Evolutionary conservation across 805 yeast genomes (phyloP), one percentile per base, ranked within the genome.

Genomic region (Kodamaea kaohsiungensis): DNA sequence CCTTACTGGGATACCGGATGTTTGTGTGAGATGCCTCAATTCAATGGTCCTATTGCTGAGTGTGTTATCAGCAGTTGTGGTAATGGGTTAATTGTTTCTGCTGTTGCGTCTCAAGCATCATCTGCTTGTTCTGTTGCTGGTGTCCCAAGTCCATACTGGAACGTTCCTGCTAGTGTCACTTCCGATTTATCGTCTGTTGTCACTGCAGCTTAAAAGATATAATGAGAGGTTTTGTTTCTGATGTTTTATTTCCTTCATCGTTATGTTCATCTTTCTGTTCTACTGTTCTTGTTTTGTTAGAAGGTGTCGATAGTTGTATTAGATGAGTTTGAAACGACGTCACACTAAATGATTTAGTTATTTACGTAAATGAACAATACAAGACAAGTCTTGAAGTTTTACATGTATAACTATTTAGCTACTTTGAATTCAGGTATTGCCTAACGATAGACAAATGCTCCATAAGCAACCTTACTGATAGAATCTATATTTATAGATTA

Each of bases 1-100:
- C 79, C 79, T 47, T 72, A 73, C 69, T 75, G 78, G 78, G 79
- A 75, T 59, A 68, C 78, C 47, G 79, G 79, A 25, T 75, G 79
- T 65, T 69, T 75, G 53, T 75, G 79, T 70, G 76, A 72, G 43
- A 73, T 75, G 71, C 63, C 75, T 43, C 58, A 58, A 46, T 75
- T 70, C 65, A 65, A 63, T 38, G 68, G 68, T 27, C 56, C 55
- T 2, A 70, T 75, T 30, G 78, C 72, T 49, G 60, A 67, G 51
- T 75, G 79, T 69, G 53, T 66, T 40, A 65, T 65, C 19, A 42
- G 56, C 27, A 51, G 46, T 43, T 66, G 69, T 54, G 51, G 59
- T 17, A 77, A 77, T 55, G 46, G 54, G 16, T 68, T 70, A 17
- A 76, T 72, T 43, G 56, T 46, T 22, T 22, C 57, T 22, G 74